Conservation (phyloP, 75 land plant genomes). For the Adiantum capillusveneris region DNA sequence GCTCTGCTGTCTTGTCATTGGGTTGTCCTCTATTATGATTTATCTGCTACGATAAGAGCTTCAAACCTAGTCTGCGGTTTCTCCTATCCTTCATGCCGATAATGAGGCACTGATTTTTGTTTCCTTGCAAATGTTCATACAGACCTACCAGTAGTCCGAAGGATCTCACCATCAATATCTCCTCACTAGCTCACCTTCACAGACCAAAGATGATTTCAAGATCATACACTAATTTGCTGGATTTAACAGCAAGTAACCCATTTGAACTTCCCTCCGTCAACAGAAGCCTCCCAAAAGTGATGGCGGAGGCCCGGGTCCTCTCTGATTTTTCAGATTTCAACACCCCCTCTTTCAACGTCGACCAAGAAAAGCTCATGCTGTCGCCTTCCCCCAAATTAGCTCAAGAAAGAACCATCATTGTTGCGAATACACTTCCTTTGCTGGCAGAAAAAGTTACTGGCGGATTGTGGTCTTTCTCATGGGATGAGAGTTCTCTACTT, state of each 20-base stretch:
- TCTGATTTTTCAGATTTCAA: neutral
- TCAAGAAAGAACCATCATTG: constrained; percentile 44
- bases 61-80: too few relatives aligned
- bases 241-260: neutral
- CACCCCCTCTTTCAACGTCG: neutral
- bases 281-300: neutral
- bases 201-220: too few relatives aligned
- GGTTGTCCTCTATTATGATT: too few relatives aligned
- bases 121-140: too few relatives aligned
- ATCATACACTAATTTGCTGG: constrained; percentile 1
- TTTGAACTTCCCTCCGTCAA: neutral
- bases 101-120: too few relatives aligned
- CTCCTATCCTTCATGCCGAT: too few relatives aligned
- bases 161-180: too few relatives aligned
- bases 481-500: constrained; percentile 67
- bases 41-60: too few relatives aligned
- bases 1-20: too few relatives aligned
- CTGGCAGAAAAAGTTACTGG: constrained; percentile 14
- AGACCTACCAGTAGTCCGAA: too few relatives aligned
- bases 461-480: constrained; percentile 34
- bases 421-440: constrained; percentile 57
- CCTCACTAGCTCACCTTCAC: too few relatives aligned
- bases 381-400: constrained; percentile 3
- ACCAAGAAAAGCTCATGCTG: neutral
- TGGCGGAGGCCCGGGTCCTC: neutral